Evolutionary conservation across 805 yeast species (phyloP), one percentile per base, ranked within the genome.

Genomic region (Ogataea philodendri): DNA sequence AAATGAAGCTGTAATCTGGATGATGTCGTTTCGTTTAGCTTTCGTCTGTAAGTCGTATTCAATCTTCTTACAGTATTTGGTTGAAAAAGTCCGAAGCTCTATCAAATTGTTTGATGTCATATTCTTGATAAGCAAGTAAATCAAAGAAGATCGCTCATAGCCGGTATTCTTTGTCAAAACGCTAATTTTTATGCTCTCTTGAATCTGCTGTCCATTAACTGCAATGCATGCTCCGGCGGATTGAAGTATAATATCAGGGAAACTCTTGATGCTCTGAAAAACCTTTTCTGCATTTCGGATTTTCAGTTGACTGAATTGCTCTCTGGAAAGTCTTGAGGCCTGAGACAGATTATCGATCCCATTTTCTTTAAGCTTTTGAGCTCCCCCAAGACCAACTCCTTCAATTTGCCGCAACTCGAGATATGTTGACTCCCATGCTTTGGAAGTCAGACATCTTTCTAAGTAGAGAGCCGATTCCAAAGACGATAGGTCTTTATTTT

Each of bases 391-490:
- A 0, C 76, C 78, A 14, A 76, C 54, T 5, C 69, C 72, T 17
- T 67, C 68, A 8, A 76, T 35, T 37, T 76, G 81, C 31, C 67
- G 52, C n/a, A 75, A 48, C 4, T 65, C 66, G 49, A 63, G 59
- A 0, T 70, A 51, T 0, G 68, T 49, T 33, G 65, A 67, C 41
- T 73, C 79, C 82, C 82, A 75, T 10, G 76, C 63, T 39, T 58
- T 62, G 0, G 74, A 72, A 28, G 49, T 52, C 1, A 72, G 37
- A 25, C 70, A 66, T 36, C 78, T 53, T 3, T 52, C 44, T 6
- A 76, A 40, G 29, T 53, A 55, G 5, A 74, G 45, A 3, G 70
- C 44, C 26, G 58, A 64, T 15, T 55, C 44, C 27, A 72, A 51
- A 0, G 80, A 70, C 1, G 47, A 44, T 0, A 67, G 66, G 47